Conservation (phyloP, 257 asterid genomes). For the Rauvolfia tetraphylla region DNA sequence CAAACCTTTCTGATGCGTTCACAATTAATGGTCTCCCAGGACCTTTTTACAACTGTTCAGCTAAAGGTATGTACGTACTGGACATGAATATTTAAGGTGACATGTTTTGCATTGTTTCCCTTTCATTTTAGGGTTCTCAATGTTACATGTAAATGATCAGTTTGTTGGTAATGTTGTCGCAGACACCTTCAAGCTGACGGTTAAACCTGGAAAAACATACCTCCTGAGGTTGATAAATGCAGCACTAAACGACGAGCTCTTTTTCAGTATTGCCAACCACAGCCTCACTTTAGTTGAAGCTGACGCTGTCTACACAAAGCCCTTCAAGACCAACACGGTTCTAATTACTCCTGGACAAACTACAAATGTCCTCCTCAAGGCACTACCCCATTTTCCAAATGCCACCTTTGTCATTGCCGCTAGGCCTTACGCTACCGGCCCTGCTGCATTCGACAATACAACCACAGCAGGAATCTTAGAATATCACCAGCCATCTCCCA, state of each 20-base stretch:
- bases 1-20: constrained; percentile 58
- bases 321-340: constrained; percentile 38
- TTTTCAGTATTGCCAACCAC: constrained; percentile 60
- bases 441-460: constrained; percentile 53
- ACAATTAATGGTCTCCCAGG: constrained; percentile 72
- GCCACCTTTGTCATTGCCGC: constrained; percentile 48
- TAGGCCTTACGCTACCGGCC: constrained; percentile 56
- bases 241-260: constrained; percentile 60
- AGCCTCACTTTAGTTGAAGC: constrained; percentile 52
- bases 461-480: constrained; percentile 44
- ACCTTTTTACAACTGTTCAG: constrained; percentile 52
- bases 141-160: neutral
- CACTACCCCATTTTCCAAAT: constrained; percentile 39
- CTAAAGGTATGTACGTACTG: constrained; percentile 29
- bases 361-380: constrained; percentile 45
- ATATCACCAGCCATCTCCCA: constrained; percentile 27
- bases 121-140: neutral
- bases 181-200: constrained; percentile 55
- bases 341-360: constrained; percentile 69
- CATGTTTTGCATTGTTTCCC: neutral
- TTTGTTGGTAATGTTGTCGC: constrained; percentile 4
- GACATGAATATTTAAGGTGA: neutral
- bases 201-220: constrained; percentile 56
- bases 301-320: constrained; percentile 61
- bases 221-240: constrained; percentile 60